Evolutionary conservation across 2,329 filamentous ascomycete species (phyloP), one percentile per base, ranked within the genome.

Genomic region (Hirsutella thompsonii): DNA sequence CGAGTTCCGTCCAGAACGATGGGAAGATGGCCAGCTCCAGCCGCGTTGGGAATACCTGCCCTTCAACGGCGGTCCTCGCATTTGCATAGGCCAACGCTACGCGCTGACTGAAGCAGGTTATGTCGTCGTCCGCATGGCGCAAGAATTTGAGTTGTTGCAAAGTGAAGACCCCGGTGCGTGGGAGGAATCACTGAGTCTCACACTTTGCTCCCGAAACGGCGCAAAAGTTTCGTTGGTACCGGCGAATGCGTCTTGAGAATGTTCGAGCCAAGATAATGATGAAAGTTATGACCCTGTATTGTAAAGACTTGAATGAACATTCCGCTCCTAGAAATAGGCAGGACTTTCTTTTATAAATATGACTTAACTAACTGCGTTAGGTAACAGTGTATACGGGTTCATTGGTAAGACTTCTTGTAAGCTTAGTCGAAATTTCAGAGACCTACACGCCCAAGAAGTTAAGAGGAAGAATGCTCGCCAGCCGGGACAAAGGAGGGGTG

Each of bases 21-120:
- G 65, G 66, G 46, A 51, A 35, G 44, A 41, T 8, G 47, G 56
- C 9, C 52, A 56, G n/a, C 54, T 57, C 10, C 52, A 55, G 18
- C 56, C 58, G 8, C 51, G 59, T 4, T 69, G 63, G 65, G 59
- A 60, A 19, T 70, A 62, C 44, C 46, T 68, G 5, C 66, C 66
- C 8, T 33, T 33, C 14, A 33, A 33, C 14, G 32, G 32, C 32
- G 32, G 32, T n/a, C 32, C 32, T 4, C 2, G 66, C 18, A 66
- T 67, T 21, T 69, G 66, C 45, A 44, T 54, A 11, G 55, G 47
- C 33, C 50, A 52, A 41, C 41, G 47, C 37, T 54, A 45, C 16
- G 51, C 47, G 4, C 41, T 55, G 20, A 50, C 48, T 10, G 51
- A 55, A 40, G 49, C 46, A 1, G 47, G 47, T 2, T 55, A 55